Evolutionary conservation across 768 basidiomycete genomes (phyloP), one percentile per base, ranked within the genome.

Genomic region (Pholiota molesta): DNA sequence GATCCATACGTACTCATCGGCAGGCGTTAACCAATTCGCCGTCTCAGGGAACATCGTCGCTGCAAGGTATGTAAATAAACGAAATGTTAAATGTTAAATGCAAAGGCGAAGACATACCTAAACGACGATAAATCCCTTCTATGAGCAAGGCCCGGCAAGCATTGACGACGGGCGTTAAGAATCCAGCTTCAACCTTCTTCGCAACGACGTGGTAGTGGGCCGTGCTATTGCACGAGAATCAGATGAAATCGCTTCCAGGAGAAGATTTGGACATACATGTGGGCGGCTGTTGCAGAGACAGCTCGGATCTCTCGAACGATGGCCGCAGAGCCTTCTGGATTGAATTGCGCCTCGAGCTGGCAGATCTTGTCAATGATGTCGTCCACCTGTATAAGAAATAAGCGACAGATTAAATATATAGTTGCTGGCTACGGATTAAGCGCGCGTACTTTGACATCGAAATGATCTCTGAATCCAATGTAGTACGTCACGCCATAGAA

Each of bases 21-120:
- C 81, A 19, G 79, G 77, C 0, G 81, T 81, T 4, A 81, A 63
- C 86, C 86, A 87, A 61, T 83, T 85, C 1, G 73, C 84, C 0
- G 84, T 86, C 62, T 86, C 85, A 0, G 86, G 87, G 75, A 88
- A 87, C 80, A 87, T 85, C 0, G 80, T 82, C 1, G 78, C 85
- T 84, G 39, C n/a, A 55, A 35, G 8, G 4, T 70, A 14, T 62
- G 60, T 28, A 55, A 13, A n/a, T 59, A n/a, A 10, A 4, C 19
- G 17, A 40, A 33, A 26, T 4, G 44, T n/a, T 1, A 40, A 33
- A 26, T 4, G 44, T n/a, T 1, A 16, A 16, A 28, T 28, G 19
- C 2, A 37, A 11, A 62, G 14, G 33, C 23, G n/a, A 26, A n/a
- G 4, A 69, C 77, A 59, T 59, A 86, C 83, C 75, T 39, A 89